Conservation (phyloP, 78 protist genomes). For the Cyanophora paradoxa region DNA sequence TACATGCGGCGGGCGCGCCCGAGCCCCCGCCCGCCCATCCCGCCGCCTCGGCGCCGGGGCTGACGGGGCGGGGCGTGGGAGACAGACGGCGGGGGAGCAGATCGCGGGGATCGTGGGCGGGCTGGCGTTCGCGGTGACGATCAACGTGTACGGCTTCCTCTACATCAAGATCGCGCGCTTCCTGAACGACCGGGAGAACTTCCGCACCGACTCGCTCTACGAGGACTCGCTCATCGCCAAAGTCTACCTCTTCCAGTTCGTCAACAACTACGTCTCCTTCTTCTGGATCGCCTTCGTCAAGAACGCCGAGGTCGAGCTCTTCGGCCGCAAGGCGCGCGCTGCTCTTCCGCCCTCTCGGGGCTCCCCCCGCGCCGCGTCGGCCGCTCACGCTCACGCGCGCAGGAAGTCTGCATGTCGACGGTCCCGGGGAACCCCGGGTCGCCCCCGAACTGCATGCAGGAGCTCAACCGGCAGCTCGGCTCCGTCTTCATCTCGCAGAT, state of each 20-base stretch:
- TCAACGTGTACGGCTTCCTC: too few relatives aligned
- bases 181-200: constrained; percentile 6
- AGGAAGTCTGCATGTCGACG: too few relatives aligned
- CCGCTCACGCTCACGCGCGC: too few relatives aligned
- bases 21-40: too few relatives aligned
- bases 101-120: too few relatives aligned
- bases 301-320: background rate
- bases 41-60: too few relatives aligned
- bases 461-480: constrained; percentile 1
- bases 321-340: background rate
- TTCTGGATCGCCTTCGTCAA: constrained; percentile 6
- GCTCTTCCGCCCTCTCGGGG: background rate
- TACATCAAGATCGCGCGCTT: too few relatives aligned
- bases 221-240: constrained; percentile 3
- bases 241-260: constrained; percentile 3
- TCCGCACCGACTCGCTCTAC: background rate
- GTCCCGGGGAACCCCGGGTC: background rate
- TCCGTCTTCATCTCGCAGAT: background rate
- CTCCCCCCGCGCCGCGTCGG: too few relatives aligned
- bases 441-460: background rate
- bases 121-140: too few relatives aligned
- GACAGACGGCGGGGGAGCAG: too few relatives aligned
- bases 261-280: constrained; percentile 3
- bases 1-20: too few relatives aligned
- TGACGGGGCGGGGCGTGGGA: too few relatives aligned